phyloP scores from a whole-genome alignment of 176 grass and related monocot genomes.

The Musa acuminata region DNA sequence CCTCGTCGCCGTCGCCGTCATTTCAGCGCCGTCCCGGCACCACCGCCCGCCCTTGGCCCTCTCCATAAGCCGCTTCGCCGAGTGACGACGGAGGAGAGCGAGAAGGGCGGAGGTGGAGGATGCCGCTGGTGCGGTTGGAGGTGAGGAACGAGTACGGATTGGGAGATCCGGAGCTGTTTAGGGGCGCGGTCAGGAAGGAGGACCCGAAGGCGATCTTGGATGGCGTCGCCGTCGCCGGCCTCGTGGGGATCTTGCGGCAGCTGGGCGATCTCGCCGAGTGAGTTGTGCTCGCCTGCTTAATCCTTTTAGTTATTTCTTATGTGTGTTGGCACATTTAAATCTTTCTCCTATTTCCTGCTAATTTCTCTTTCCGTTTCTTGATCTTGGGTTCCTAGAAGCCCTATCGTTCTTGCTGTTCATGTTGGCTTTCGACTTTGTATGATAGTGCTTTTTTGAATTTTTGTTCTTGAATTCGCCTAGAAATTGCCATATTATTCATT shows the following conservation, averaged over 20 bases:
- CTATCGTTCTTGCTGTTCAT: background rate
- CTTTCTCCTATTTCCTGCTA: background rate
- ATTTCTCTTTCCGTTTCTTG: background rate
- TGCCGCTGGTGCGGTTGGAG: conserved; percentile 88
- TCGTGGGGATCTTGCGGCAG: conserved; percentile 99
- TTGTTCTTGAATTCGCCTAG: background rate
- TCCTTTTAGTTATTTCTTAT: background rate
- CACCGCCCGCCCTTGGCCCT: background rate
- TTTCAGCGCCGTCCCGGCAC: conserved; percentile 15
- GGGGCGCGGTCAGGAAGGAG: conserved; percentile 24
- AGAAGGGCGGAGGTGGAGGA: conserved; percentile 24
- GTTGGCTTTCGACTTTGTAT: background rate
- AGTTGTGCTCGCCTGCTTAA: conserved; percentile 4
- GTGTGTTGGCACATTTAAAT: background rate
- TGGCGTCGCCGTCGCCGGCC: conserved; percentile 85
- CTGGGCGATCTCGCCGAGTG: conserved; percentile 98
- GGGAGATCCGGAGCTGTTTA: conserved; percentile 65
- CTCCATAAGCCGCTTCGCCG: conserved; percentile 25
- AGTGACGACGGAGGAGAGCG: conserved; percentile 16
- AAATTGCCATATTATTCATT: background rate
- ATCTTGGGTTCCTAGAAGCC: background rate
- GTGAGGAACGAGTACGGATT: conserved; percentile 88
- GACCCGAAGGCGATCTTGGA: conserved; percentile 83
- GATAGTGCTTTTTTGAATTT: background rate
- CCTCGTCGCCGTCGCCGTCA: background rate